Conservation (phyloP, 225 moss, liverwort and hornwort genomes). For the Physcomitrellopsis africana region DNA sequence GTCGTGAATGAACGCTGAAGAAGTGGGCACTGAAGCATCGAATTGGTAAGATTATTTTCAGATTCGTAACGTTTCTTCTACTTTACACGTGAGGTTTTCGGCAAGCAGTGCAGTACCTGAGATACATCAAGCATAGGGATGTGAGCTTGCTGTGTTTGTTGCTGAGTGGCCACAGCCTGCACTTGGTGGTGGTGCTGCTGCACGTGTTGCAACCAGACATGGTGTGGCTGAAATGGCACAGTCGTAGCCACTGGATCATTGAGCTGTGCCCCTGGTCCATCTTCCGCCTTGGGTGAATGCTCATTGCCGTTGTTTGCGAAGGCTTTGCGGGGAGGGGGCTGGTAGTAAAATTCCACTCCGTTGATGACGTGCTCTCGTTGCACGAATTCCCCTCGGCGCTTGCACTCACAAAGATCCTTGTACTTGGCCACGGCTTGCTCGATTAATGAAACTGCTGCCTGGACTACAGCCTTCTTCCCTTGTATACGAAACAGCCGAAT, state of each 20-base stretch:
- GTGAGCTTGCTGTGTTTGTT: constrained; percentile 46
- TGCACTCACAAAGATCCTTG: constrained; percentile 94
- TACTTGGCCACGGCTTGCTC: constrained; percentile 90
- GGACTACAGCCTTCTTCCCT: constrained; percentile 87
- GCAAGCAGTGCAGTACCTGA: constrained; percentile 22
- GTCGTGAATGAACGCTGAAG: too few relatives aligned
- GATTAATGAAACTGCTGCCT: constrained; percentile 77
- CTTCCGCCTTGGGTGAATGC: constrained; percentile 40
- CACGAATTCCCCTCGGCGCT: constrained; percentile 91
- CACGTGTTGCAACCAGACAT: constrained; percentile 87
- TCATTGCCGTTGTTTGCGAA: constrained; percentile 62
- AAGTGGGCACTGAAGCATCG: neutral
- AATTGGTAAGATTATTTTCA: neutral
- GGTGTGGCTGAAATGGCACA: constrained; percentile 68
- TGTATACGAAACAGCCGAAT: constrained; percentile 93
- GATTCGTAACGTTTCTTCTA: neutral
- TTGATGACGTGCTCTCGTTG: constrained; percentile 89
- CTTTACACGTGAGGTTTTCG: neutral
- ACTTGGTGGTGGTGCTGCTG: constrained; percentile 62
- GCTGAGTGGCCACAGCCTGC: constrained; percentile 34
- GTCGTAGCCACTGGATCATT: constrained; percentile 26
- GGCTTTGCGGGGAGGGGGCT: constrained; percentile 92
- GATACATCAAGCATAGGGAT: constrained; percentile 38
- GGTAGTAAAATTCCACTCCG: constrained; percentile 93
- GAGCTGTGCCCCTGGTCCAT: constrained; percentile 31